A percentile compares a stretch with the other conserved stretches of the same genome.
Evolutionary conservation across 1,284 basidiomycete species (phyloP).

Genomic region (Psilocybe mexicana): DNA sequence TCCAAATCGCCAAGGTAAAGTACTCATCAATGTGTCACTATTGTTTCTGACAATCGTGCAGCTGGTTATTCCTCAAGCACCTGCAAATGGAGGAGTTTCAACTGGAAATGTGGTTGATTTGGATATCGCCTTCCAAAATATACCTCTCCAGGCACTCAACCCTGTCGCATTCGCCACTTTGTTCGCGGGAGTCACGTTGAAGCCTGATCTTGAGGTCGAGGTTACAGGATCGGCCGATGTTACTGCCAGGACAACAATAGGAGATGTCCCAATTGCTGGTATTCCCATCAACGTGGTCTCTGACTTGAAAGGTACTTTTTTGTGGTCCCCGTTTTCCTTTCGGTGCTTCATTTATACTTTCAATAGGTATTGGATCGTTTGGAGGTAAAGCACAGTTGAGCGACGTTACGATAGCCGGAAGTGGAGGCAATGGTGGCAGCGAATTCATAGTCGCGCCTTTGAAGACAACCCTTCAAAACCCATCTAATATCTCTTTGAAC

Average conservation of each 20-base stretch:
- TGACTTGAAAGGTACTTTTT: slow-evolving; percentile 46
- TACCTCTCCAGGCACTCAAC: slow-evolving; percentile 57
- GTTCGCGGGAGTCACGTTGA: slow-evolving; percentile 61
- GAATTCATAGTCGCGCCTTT: slow-evolving; percentile 58
- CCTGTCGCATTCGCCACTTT: slow-evolving; percentile 56
- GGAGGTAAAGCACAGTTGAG: slow-evolving; percentile 48
- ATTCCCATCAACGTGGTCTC: slow-evolving; percentile 66
- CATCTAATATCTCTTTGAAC: slow-evolving; percentile 66
- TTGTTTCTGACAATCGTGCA: slow-evolving; percentile 26
- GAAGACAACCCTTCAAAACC: slow-evolving; percentile 58
- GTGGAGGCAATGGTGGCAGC: slow-evolving; percentile 56
- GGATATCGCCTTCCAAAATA: slow-evolving; percentile 55
- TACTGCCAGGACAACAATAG: slow-evolving; percentile 63
- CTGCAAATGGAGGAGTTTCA: slow-evolving; percentile 62
- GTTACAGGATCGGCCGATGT: slow-evolving; percentile 64
- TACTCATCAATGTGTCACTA: not conserved
- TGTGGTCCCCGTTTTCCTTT: not conserved
- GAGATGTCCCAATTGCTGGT: slow-evolving; percentile 64
- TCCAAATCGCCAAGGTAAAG: slow-evolving; percentile 56
- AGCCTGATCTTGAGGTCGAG: slow-evolving; percentile 44
- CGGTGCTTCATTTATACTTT: not conserved
- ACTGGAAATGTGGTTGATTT: slow-evolving; percentile 66
- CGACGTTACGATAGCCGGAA: slow-evolving; percentile 60
- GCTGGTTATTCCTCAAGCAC: slow-evolving; percentile 55
- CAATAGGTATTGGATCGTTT: slow-evolving; percentile 53